Percentiles rank a stretch among this genome's conserved stretches.
These are phyloP conservation scores for Fusarium miscanthi DNA, from an alignment of 2,329 filamentous ascomycete genomes.

Conservation along the genomic window DNA sequence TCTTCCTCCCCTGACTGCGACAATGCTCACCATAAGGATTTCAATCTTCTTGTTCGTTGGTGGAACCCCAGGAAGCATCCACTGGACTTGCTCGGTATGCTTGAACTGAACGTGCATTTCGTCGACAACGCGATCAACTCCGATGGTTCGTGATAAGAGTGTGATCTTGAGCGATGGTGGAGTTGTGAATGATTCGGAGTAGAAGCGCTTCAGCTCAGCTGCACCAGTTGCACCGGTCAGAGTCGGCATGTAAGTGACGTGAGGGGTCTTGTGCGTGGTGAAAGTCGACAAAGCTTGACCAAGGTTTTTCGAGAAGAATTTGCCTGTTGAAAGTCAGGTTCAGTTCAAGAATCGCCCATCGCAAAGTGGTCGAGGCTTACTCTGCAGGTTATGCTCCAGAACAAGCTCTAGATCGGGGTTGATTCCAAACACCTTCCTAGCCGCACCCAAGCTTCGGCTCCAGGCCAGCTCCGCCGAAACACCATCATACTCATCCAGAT, in stretches of 20 bases:
- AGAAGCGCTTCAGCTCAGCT: conserved; percentile 69
- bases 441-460: conserved; percentile 69
- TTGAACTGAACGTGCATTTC: conserved; percentile 70
- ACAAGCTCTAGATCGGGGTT: conserved; percentile 72
- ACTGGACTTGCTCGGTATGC: conserved; percentile 67
- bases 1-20: conserved; percentile 68
- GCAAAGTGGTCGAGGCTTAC: conserved; percentile 49
- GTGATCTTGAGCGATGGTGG: conserved; percentile 69
- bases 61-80: conserved; percentile 70
- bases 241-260: conserved; percentile 76
- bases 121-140: conserved; percentile 72
- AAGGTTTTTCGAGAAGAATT: conserved; percentile 68
- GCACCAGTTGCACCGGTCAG: conserved; percentile 72
- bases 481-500: conserved; percentile 74
- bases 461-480: conserved; percentile 74
- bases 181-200: conserved; percentile 73
- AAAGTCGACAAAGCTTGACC: conserved; percentile 70
- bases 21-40: conserved; percentile 68
- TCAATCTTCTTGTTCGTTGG: conserved; percentile 63
- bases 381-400: conserved; percentile 73
- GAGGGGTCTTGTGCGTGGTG: conserved; percentile 70
- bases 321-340: conserved; percentile 44
- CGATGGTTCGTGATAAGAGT: conserved; percentile 72
- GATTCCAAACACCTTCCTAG: conserved; percentile 72
- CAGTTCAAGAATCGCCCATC: rapidly evolving